Evolutionary conservation across 2,329 filamentous ascomycete genomes (phyloP).

Genomic region (Fusarium piperis): DNA sequence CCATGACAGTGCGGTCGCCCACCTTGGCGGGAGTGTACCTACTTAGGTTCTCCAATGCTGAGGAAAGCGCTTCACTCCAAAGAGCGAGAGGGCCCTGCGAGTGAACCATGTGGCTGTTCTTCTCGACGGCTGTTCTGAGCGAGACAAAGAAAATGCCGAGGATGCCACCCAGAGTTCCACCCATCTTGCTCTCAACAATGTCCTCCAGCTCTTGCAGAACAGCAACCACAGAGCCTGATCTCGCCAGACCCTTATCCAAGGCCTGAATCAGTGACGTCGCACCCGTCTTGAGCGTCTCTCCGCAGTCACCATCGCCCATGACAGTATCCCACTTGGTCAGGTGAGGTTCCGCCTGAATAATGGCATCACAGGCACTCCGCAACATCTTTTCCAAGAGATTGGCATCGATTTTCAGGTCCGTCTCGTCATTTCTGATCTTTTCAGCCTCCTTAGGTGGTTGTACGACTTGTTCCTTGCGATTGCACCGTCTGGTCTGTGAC

Average conservation of each 20-base stretch:
- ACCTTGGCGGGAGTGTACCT: constrained; percentile 65
- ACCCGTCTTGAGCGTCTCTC: constrained; percentile 67
- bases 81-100: constrained; percentile 49
- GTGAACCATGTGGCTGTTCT: constrained; percentile 44
- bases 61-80: constrained; percentile 55
- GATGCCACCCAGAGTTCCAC: constrained; percentile 61
- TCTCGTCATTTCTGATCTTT: constrained; percentile 50
- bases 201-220: constrained; percentile 61
- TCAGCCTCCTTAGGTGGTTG: constrained; percentile 47
- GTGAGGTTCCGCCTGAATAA: constrained; percentile 68
- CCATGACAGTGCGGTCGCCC: constrained; percentile 67
- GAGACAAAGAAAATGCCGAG: constrained; percentile 65
- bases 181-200: constrained; percentile 67
- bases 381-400: constrained; percentile 64
- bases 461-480: constrained; percentile 56
- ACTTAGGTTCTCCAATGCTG: constrained; percentile 57
- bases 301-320: constrained; percentile 74
- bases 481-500: constrained; percentile 50
- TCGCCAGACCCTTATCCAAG: constrained; percentile 52
- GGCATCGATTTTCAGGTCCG: constrained; percentile 62
- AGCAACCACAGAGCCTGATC: constrained; percentile 56
- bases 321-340: constrained; percentile 71
- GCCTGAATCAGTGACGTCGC: constrained; percentile 60
- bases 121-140: constrained; percentile 54
- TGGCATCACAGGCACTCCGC: constrained; percentile 60